A percentile compares a stretch with the other conserved stretches of the same genome.
These are phyloP conservation scores for Echinochloa phyllopogon DNA, from an alignment of 176 grass and related monocot genomes.

Conservation along the genomic window DNA sequence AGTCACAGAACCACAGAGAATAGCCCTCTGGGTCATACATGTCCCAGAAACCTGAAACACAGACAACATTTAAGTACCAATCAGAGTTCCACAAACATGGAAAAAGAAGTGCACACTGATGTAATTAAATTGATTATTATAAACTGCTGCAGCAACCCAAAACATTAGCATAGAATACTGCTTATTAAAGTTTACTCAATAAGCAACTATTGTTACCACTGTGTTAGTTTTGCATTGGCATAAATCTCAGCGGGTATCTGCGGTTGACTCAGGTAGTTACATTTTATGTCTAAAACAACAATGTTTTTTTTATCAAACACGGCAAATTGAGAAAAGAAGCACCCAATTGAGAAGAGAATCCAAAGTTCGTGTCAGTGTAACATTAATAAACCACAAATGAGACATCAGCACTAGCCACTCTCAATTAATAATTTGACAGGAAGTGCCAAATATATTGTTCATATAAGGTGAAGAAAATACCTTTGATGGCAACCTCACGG, in stretches of 20 bases:
- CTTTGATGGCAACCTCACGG: slow-evolving; percentile 92
- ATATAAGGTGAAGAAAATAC: slow-evolving; percentile 41
- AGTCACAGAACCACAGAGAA: slow-evolving; percentile 98
- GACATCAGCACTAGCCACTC: not conserved
- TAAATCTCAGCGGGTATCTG: not conserved
- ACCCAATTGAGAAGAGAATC: not conserved
- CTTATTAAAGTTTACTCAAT: not conserved
- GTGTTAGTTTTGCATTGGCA: not conserved
- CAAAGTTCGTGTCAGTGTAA: not conserved
- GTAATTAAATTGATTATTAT: not conserved
- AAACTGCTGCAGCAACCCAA: not conserved
- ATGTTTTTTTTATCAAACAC: not conserved
- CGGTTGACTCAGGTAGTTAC: not conserved
- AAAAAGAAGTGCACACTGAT: not conserved
- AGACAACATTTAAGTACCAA: not conserved
- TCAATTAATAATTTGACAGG: not conserved
- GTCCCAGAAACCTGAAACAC: slow-evolving; percentile 91
- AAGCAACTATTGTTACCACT: not conserved
- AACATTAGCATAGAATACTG: not conserved
- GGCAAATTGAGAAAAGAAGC: not conserved
- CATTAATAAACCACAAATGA: not conserved
- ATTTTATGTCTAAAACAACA: not conserved
- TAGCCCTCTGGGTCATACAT: slow-evolving; percentile 99
- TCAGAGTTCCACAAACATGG: not conserved
- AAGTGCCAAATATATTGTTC: not conserved